Conservation (phyloP, 306 rosid species). For the Dryas alaskensis region DNA sequence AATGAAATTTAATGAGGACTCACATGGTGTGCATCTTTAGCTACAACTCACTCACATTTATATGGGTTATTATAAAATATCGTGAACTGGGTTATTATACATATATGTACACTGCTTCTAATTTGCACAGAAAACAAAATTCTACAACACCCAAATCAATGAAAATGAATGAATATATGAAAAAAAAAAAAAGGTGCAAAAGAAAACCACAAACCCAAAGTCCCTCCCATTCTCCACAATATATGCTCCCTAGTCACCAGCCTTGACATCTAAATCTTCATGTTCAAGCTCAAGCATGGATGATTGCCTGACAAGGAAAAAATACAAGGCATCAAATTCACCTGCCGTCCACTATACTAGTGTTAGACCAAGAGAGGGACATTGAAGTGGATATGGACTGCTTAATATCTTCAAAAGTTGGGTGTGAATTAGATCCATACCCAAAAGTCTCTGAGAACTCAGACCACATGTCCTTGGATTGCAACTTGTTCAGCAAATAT, state of each 20-base stretch:
- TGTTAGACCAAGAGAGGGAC: constrained; percentile 51
- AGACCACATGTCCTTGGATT: constrained; percentile 39
- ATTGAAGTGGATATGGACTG: constrained; percentile 41
- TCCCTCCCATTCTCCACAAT: neutral
- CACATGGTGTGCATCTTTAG: too few relatives aligned
- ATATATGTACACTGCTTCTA: too few relatives aligned
- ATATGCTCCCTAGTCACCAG: too few relatives aligned
- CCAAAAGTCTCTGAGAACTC: constrained; percentile 41
- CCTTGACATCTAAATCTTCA: too few relatives aligned
- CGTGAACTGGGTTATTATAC: too few relatives aligned
- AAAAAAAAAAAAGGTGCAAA: neutral
- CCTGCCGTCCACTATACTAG: constrained; percentile 42
- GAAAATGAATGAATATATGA: neutral
- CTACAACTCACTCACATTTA: too few relatives aligned
- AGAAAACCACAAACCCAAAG: neutral
- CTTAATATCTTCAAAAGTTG: constrained; percentile 63
- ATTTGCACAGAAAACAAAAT: too few relatives aligned
- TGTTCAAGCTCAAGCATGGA: too few relatives aligned
- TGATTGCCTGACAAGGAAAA: too few relatives aligned
- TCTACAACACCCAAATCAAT: neutral
- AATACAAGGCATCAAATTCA: constrained; percentile 22
- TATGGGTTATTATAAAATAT: too few relatives aligned
- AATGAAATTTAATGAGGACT: too few relatives aligned
- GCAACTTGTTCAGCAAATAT: constrained; percentile 48
- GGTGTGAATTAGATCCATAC: constrained; percentile 39